These are phyloP conservation scores for Dryas alaskensis DNA, from an alignment of 306 rosid species.

Conservation along the genomic window DNA sequence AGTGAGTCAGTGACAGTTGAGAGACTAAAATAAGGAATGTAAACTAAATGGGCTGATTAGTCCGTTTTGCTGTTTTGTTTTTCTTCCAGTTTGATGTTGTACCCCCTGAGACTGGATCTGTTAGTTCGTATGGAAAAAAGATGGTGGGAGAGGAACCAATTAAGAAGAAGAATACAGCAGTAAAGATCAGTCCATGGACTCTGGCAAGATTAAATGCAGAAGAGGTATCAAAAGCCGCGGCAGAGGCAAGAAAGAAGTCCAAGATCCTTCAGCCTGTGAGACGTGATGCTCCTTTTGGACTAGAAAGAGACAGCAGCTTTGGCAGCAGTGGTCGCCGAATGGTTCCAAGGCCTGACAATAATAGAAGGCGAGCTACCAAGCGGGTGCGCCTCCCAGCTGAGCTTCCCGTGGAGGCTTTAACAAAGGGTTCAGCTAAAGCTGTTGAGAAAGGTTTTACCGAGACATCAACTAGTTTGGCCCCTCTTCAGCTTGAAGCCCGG, in stretches of 20 bases:
- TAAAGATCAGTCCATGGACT: slow-evolving; percentile 95
- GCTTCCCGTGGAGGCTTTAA: slow-evolving; percentile 57
- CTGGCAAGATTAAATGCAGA: slow-evolving; percentile 90
- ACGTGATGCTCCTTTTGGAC: slow-evolving; percentile 48
- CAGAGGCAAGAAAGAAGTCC: slow-evolving; percentile 94
- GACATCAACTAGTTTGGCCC: slow-evolving; percentile 58
- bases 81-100: slow-evolving; percentile 79
- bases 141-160: slow-evolving; percentile 44
- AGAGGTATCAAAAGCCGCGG: slow-evolving; percentile 93
- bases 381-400: slow-evolving; percentile 84
- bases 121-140: slow-evolving; percentile 74
- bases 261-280: slow-evolving; percentile 90
- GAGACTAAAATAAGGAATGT: not conserved
- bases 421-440: slow-evolving; percentile 48
- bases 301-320: slow-evolving; percentile 54
- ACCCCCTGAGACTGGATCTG: slow-evolving; percentile 90
- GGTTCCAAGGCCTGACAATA: slow-evolving; percentile 62
- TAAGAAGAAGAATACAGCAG: slow-evolving; percentile 77
- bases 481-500: slow-evolving; percentile 83
- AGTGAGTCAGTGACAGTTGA: not conserved
- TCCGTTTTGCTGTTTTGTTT: slow-evolving; percentile 9
- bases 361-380: slow-evolving; percentile 63
- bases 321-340: slow-evolving; percentile 69
- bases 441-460: slow-evolving; percentile 52
- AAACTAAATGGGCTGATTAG: slow-evolving; percentile 9